Percentiles rank a stretch among this genome's conserved stretches.
phyloP scores from a whole-genome alignment of 257 asterid genomes.

The Solanum sejunctum region DNA sequence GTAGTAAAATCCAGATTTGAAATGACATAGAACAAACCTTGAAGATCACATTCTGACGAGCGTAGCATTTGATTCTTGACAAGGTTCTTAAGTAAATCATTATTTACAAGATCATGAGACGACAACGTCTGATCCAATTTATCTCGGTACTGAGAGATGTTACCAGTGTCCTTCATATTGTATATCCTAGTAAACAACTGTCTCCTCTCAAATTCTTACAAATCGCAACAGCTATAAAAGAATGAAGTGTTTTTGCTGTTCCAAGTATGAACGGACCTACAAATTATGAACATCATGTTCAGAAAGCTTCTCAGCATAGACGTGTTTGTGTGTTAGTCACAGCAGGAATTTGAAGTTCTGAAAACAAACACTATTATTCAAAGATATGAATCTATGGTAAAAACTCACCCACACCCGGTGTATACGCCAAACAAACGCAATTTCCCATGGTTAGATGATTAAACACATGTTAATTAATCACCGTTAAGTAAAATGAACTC shows the following conservation, averaged over 20 bases:
- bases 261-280: neutral
- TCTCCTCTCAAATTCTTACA: neutral
- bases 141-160: constrained; percentile 44
- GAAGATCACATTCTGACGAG: constrained; percentile 15
- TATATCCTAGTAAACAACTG: constrained; percentile 11
- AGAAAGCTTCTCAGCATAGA: neutral
- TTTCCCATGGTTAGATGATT: too few relatives aligned
- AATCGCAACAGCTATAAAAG: neutral
- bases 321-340: neutral
- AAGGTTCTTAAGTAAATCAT: constrained; percentile 33
- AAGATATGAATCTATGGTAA: neutral
- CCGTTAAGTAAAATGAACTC: too few relatives aligned
- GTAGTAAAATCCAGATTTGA: neutral
- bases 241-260: neutral
- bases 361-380: neutral
- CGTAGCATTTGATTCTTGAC: constrained; percentile 53
- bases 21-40: neutral
- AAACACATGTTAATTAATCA: too few relatives aligned
- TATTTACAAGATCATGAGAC: constrained; percentile 31
- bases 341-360: neutral
- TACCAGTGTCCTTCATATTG: constrained; percentile 35
- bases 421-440: too few relatives aligned
- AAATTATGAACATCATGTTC: neutral
- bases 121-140: constrained; percentile 53
- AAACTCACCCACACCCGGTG: too few relatives aligned